Evolutionary conservation across 495 filamentous ascomycete genomes (phyloP), one percentile per base, ranked within the genome.

Genomic region (Thermothielavioides terrestris): DNA sequence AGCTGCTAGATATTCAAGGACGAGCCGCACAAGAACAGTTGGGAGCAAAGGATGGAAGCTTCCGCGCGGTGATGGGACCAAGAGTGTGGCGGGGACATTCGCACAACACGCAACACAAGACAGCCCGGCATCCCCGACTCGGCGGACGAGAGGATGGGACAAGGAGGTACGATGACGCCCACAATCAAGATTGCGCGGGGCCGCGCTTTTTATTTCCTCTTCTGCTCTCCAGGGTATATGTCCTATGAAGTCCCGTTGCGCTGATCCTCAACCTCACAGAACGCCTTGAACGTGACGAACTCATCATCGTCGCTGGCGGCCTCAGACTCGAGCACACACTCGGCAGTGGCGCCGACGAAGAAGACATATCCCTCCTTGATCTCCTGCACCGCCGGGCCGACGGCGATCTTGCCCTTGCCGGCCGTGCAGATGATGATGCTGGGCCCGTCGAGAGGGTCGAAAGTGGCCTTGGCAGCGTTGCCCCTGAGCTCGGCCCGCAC

Each of bases 211-310:
- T n/a, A n/a, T n/a, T n/a, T n/a, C n/a, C n/a, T n/a, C n/a, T n/a
- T n/a, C n/a, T n/a, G n/a, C n/a, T n/a, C n/a, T 39, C 20, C 18
- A 26, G 2, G 21, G 10, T 22, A 26, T 12, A n/a, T n/a, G n/a
- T n/a, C 15, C 30, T 35, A 42, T 50, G 34, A 59, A 1, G 53
- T 49, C n/a, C 60, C 62, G 23, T 65, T 63, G 15, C 55, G 58
- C 17, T 56, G 54, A 0, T 66, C 65, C 43, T 79, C 75, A 54
- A 95, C 67, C 69, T 96, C 89, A 59, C 89, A 95, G 62, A 95
- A 99, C 2, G 94, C 94, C 71, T 90, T 95, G 72, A 91, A 99
- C 0, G 86, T 89, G 21, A 85, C 84, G 56, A 97, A 86, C 15
- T 77, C 74, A 55, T 84, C 79, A 14, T 75, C 77, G 4, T 59